A percentile compares a stretch with the other conserved stretches of the same genome.
phyloP scores from a whole-genome alignment of 1,139 yeast genomes.

The Geotrichum phurueaensis region DNA sequence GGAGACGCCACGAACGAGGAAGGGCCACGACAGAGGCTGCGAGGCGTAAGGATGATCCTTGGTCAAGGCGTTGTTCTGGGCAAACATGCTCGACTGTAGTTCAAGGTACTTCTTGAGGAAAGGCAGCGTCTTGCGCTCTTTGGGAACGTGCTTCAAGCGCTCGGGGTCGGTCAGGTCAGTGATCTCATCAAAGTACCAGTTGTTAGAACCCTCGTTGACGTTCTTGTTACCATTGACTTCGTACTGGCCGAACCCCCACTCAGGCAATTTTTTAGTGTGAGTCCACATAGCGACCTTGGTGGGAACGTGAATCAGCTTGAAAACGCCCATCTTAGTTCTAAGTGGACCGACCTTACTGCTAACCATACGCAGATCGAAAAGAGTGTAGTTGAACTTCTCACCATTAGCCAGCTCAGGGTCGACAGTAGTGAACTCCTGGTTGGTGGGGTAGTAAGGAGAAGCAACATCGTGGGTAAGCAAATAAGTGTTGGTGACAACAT shows the following conservation, averaged over 20 bases:
- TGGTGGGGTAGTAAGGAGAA: conserved; percentile 84
- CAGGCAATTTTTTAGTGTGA: conserved; percentile 74
- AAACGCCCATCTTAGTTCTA: conserved; percentile 62
- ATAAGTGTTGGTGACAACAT: conserved; percentile 71
- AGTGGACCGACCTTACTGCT: conserved; percentile 51
- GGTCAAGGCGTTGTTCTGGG: conserved; percentile 80
- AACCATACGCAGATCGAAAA: conserved; percentile 66
- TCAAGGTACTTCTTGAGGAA: conserved; percentile 87
- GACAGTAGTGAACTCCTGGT: conserved; percentile 83
- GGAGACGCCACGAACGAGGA: conserved; percentile 83
- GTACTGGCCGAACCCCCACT: conserved; percentile 88
- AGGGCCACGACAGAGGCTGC: conserved; percentile 92
- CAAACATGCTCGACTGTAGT: conserved; percentile 81
- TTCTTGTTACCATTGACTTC: conserved; percentile 95
- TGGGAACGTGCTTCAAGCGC: conserved; percentile 52
- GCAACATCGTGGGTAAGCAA: conserved; percentile 94
- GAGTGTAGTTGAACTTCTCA: conserved; percentile 62
- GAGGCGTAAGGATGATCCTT: conserved; percentile 96
- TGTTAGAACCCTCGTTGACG: conserved; percentile 56
- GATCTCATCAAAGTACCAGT: conserved; percentile 76
- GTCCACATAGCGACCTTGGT: conserved; percentile 96
- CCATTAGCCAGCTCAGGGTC: conserved; percentile 52
- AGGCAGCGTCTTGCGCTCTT: conserved; percentile 51
- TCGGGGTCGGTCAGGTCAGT: conserved; percentile 53
- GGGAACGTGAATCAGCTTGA: conserved; percentile 72